Base-by-base conservation (phyloP, 1,284 basidiomycete species). In the Mycena citricolor region DNA sequence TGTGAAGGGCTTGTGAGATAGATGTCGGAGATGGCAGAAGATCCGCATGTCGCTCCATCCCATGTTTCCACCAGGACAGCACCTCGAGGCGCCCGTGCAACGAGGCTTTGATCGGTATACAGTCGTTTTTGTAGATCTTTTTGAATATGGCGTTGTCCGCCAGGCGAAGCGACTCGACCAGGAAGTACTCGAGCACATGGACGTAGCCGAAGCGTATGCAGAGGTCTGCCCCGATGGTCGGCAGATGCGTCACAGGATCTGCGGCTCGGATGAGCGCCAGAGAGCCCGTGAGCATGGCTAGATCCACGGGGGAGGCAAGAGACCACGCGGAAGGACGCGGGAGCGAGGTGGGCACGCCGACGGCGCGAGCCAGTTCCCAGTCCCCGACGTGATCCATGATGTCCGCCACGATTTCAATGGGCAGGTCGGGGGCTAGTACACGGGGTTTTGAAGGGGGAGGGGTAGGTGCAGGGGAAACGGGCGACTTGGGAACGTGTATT, bases 1-100 rank as follows among this genome's bases (percentile, higher is more conserved):
- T 74, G 48, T 89, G 81, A 22, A 89, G 71, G 0, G 83, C 79
- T 19, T 85, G 79, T 11, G 77, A 69, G 31, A 85, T 69, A 4
- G 79, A 72, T 13, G 61, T 64, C 5, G 69, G 61, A 44, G 70
- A 67, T 2, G 74, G 73, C 14, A 86, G 61, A 11, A 78, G 64
- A 40, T 77, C 74, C 12, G 80, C 73, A 54, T 80, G 72, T 31
- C 76, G 71, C 45, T 81, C 74, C 37, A 77, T 73, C 8, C 70
- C 77, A 46, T 81, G 73, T 54, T 82, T 81, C 86, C 87, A 91
- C 83, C 89, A 91, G 8, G 79, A 75, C 26, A 92, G 76, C 4
- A 90, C 79, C n/a, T 71, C 61, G 3, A 74, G 76, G 23, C 88
- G 80, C 5, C 87, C 86, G 57, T 90, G 74, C 33, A 77, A 71